Percentiles rank a stretch among this genome's conserved stretches.
Evolutionary conservation across 2,329 filamentous ascomycete genomes (phyloP).

Genomic region (Dryadomyces quercivorus): DNA sequence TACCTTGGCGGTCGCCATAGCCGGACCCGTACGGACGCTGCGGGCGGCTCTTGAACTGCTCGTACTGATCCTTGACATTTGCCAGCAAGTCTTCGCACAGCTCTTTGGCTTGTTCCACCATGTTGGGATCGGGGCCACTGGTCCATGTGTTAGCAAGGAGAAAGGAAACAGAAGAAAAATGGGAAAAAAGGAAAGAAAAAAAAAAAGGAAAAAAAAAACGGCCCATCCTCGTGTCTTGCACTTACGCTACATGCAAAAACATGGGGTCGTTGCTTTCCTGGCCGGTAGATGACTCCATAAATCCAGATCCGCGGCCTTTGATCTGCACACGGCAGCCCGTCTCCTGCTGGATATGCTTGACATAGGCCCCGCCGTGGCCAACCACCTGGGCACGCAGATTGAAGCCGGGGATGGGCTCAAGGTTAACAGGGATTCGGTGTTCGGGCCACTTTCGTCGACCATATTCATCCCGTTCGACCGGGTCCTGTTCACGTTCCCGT

Average conservation of each 20-base stretch:
- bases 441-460: conserved; percentile 89
- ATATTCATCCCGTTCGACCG: conserved; percentile 74
- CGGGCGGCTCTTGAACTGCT: conserved; percentile 76
- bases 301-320: conserved; percentile 91
- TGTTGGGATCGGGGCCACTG: conserved; percentile 75
- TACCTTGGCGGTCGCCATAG: conserved; percentile 31
- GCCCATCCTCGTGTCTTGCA: too few relatives aligned
- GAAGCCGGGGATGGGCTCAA: conserved; percentile 88
- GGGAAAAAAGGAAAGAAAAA: too few relatives aligned
- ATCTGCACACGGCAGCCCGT: conserved; percentile 95
- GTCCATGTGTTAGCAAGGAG: background rate
- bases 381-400: conserved; percentile 95
- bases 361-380: conserved; percentile 84
- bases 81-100: conserved; percentile 78
- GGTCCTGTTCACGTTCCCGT: conserved; percentile 48
- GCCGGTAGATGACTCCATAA: conserved; percentile 79
- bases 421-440: conserved; percentile 79
- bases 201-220: too few relatives aligned
- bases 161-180: too few relatives aligned
- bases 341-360: conserved; percentile 96
- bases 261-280: conserved; percentile 89
- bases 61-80: conserved; percentile 82
- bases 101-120: conserved; percentile 77
- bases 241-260: conserved; percentile 91
- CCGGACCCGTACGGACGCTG: conserved; percentile 50